These are phyloP conservation scores for Fusarium mexicanum DNA, from an alignment of 2,329 filamentous ascomycete genomes.

Conservation along the genomic window DNA sequence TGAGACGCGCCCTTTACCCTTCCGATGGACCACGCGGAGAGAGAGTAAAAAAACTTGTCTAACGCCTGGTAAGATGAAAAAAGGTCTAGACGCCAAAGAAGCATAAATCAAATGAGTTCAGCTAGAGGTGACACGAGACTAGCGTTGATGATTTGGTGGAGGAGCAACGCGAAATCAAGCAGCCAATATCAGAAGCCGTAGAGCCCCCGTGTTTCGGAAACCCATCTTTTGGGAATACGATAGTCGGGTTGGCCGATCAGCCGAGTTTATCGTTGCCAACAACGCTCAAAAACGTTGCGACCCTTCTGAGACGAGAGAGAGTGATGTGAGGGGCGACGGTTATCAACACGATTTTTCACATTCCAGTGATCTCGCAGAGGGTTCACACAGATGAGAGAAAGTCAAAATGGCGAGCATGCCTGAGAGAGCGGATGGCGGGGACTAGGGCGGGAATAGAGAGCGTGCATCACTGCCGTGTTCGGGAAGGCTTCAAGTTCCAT, in stretches of 20 bases:
- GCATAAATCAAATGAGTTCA: neutral
- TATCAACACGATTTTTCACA: fast-evolving
- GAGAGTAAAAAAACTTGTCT: neutral
- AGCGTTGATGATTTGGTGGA: neutral
- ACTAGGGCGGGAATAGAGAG: neutral
- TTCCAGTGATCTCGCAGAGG: neutral
- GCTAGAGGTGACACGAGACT: neutral
- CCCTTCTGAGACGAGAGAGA: fast-evolving
- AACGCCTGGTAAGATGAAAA: too few species aligned
- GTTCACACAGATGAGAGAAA: neutral
- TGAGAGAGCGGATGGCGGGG: neutral
- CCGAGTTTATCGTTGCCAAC: neutral
- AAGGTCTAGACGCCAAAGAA: neutral
- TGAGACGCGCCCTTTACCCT: too few species aligned
- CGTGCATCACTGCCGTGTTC: neutral
- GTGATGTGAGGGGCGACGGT: fast-evolving
- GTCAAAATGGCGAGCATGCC: neutral
- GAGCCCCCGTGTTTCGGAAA: neutral
- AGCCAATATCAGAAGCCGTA: neutral
- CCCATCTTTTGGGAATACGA: neutral
- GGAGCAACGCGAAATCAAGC: neutral
- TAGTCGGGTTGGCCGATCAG: neutral
- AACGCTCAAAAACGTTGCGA: neutral
- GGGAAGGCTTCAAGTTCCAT: neutral
- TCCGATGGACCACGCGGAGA: too few species aligned